A percentile compares a stretch with the other conserved stretches of the same genome.
Conservation (phyloP, 2,329 filamentous ascomycete genomes). For the Alternaria tenuissima region DNA sequence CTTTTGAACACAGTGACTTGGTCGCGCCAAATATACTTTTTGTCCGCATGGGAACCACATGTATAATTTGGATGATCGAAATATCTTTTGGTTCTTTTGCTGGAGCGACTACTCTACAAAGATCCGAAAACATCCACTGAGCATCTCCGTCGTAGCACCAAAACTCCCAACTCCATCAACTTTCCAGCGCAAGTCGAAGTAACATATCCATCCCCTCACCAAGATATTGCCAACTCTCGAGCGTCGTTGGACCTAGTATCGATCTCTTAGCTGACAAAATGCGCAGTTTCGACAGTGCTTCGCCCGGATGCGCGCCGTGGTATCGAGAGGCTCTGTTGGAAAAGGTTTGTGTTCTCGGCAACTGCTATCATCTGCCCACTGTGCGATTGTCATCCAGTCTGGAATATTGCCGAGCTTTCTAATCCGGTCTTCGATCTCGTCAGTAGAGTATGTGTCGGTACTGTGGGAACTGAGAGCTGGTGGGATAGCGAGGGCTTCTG, state of each 20-base stretch:
- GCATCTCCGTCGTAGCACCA: background rate
- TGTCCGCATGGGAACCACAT: background rate
- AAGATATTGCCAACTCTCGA: background rate
- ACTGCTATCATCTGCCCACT: background rate
- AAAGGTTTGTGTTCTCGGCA: background rate
- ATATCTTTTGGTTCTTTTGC: background rate
- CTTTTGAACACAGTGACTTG: background rate
- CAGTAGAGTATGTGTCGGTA: background rate
- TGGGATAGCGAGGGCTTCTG: background rate
- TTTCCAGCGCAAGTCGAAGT: background rate
- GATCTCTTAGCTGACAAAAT: constrained; percentile 19
- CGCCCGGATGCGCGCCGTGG: constrained; percentile 11
- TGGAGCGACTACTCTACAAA: background rate
- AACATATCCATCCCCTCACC: too few species aligned
- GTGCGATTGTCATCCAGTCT: background rate
- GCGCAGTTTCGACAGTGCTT: constrained; percentile 18
- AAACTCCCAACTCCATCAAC: background rate
- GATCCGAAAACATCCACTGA: background rate
- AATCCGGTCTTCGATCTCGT: background rate
- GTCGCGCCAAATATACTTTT: background rate
- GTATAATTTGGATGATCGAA: accelerated
- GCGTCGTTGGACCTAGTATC: background rate
- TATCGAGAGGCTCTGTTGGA: constrained; percentile 6
- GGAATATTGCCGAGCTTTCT: background rate
- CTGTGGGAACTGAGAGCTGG: background rate